Evolutionary conservation across 2,329 filamentous ascomycete genomes (phyloP).

Genomic region (Sclerotinia minor): DNA sequence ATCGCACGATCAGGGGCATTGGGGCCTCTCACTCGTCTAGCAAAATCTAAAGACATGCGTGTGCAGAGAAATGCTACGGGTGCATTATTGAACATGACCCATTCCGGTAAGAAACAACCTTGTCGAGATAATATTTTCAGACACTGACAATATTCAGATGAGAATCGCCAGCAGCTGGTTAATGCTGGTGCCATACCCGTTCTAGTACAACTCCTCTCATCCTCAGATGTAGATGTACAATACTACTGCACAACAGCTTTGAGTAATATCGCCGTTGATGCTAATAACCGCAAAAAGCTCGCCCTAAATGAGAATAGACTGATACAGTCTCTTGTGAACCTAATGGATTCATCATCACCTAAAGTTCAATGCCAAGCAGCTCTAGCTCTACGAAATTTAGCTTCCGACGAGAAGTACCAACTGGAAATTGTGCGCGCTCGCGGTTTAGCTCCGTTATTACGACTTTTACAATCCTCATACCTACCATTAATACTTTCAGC

Average conservation of each 20-base stretch:
- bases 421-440: constrained; percentile 92
- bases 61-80: constrained; percentile 97
- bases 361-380: constrained; percentile 99
- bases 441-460: constrained; percentile 80
- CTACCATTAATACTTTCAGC: constrained; percentile 93
- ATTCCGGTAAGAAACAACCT: constrained; percentile 69
- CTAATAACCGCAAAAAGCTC: constrained; percentile 84
- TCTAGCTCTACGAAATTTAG: constrained; percentile 87
- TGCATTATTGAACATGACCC: constrained; percentile 97
- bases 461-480: constrained; percentile 91
- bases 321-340: constrained; percentile 87
- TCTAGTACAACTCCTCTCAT: constrained; percentile 89
- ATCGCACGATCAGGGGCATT: constrained; percentile 94
- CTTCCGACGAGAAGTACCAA: constrained; percentile 98
- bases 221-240: constrained; percentile 92
- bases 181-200: constrained; percentile 98
- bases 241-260: constrained; percentile 99
- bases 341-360: constrained; percentile 96
- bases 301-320: constrained; percentile 88
- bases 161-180: constrained; percentile 96
- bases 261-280: constrained; percentile 97
- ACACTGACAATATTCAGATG: constrained; percentile 58
- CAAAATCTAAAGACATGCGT: constrained; percentile 97
- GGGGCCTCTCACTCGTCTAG: constrained; percentile 83
- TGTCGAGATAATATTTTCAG: neutral